Conservation (phyloP, 1,284 basidiomycete species). For the Apiotrichum brassicae region DNA sequence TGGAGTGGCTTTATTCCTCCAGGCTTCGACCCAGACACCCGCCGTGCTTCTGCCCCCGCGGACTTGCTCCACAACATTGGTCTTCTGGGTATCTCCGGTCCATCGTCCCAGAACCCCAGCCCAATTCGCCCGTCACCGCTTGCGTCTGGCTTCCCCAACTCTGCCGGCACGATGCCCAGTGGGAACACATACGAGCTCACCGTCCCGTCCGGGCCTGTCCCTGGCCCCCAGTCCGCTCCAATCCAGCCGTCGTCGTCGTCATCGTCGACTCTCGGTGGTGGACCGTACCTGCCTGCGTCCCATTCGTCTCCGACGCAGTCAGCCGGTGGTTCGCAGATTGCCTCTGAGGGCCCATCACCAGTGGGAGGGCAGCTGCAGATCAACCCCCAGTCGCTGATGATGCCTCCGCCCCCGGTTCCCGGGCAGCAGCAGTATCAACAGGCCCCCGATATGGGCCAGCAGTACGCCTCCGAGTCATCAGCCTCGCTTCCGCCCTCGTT, state of each 20-base stretch:
- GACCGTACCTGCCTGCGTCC: constrained; percentile 13
- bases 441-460: background rate
- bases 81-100: constrained; percentile 21
- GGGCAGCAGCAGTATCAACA: background rate
- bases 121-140: constrained; percentile 11
- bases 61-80: constrained; percentile 27
- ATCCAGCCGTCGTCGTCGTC: constrained; percentile 1
- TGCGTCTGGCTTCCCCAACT: background rate
- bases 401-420: constrained; percentile 13
- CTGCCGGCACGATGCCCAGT: background rate
- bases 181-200: background rate
- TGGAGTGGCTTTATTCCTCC: constrained; percentile 10
- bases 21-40: constrained; percentile 25
- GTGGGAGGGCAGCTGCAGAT: constrained; percentile 4
- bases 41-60: constrained; percentile 26
- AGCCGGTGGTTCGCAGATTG: background rate
- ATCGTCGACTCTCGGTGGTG: constrained; percentile 7
- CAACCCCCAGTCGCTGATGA: constrained; percentile 8
- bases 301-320: constrained; percentile 4
- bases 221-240: background rate
- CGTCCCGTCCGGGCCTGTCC: background rate
- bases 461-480: background rate
- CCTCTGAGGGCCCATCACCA: constrained; percentile 13
- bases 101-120: background rate
- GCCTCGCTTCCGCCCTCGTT: constrained; percentile 2